A percentile compares a stretch with the other conserved stretches of the same genome.
Evolutionary conservation across 2,329 filamentous ascomycete genomes (phyloP).

Genomic region (Ceratocystis cubensis): DNA sequence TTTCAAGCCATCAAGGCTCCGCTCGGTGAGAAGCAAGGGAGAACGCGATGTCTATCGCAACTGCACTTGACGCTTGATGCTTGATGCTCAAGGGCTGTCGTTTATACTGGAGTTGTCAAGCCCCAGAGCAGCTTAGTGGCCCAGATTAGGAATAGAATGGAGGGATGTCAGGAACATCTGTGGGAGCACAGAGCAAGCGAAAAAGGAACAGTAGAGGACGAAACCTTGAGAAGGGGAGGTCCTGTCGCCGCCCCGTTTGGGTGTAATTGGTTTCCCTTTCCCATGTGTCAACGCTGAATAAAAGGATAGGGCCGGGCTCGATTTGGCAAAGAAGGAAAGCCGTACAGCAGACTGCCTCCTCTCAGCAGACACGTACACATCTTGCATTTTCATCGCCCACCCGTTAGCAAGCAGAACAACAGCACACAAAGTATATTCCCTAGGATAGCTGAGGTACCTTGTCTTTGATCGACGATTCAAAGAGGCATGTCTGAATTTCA

Average conservation of each 20-base stretch:
- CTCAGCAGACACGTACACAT: background rate
- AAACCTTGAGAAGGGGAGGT: background rate
- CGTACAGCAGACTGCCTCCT: background rate
- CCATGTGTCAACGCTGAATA: background rate
- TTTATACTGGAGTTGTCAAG: background rate
- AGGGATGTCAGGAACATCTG: constrained; percentile 11
- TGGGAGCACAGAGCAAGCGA: constrained; percentile 11
- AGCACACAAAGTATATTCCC: background rate
- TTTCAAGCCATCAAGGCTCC: background rate
- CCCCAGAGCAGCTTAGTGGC: constrained; percentile 6
- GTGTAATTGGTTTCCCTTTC: background rate
- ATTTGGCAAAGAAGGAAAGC: background rate
- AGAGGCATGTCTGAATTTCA: background rate
- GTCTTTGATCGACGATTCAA: constrained; percentile 4
- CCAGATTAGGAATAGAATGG: constrained; percentile 15
- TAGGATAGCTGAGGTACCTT: background rate
- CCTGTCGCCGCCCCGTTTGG: background rate
- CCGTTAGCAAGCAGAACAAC: background rate
- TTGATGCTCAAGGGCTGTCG: background rate
- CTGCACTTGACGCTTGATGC: background rate
- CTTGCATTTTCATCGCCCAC: background rate
- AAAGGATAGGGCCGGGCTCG: background rate
- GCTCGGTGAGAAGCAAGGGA: background rate
- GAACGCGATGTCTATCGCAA: background rate
- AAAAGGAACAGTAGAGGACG: background rate